Percentiles rank a stretch among this genome's conserved stretches.
Evolutionary conservation across 169 alveolate genomes (phyloP).

Genomic region (Condylostoma magnum): DNA sequence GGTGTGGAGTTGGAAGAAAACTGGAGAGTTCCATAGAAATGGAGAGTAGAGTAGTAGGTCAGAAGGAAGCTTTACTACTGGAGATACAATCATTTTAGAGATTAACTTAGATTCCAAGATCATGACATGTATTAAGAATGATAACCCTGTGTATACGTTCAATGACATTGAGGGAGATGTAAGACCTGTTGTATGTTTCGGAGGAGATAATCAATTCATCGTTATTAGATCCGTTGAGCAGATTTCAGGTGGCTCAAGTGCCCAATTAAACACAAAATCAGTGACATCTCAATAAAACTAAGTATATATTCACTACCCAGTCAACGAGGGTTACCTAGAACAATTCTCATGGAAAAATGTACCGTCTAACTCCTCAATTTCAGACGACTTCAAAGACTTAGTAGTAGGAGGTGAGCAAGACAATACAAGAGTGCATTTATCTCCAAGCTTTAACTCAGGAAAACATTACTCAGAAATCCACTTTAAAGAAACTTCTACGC

Average conservation of each 20-base stretch:
- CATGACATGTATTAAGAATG: neutral
- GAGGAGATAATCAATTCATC: neutral
- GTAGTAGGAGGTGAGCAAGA: too few relatives aligned
- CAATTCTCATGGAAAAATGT: too few relatives aligned
- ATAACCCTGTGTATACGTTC: neutral
- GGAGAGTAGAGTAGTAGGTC: neutral
- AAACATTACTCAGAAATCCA: too few relatives aligned
- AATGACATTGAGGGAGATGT: neutral
- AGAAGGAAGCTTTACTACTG: neutral
- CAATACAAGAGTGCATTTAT: too few relatives aligned
- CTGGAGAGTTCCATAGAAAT: conserved; percentile 18
- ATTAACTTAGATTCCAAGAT: neutral
- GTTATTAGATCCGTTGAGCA: neutral
- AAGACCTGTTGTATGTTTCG: conserved; percentile 13
- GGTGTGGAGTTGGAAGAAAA: conserved; percentile 23
- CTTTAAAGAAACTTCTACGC: too few relatives aligned
- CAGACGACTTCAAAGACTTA: too few relatives aligned
- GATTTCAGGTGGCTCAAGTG: neutral
- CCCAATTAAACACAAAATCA: too few relatives aligned
- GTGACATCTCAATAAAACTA: too few relatives aligned
- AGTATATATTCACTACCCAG: neutral
- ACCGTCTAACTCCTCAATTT: too few relatives aligned
- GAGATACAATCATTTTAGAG: neutral
- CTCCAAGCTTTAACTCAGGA: too few relatives aligned
- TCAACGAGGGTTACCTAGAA: neutral